A percentile compares a stretch with the other conserved stretches of the same genome.
Conservation (phyloP, 371 early-diverging fungal species). For the Mortierella sp. region DNA sequence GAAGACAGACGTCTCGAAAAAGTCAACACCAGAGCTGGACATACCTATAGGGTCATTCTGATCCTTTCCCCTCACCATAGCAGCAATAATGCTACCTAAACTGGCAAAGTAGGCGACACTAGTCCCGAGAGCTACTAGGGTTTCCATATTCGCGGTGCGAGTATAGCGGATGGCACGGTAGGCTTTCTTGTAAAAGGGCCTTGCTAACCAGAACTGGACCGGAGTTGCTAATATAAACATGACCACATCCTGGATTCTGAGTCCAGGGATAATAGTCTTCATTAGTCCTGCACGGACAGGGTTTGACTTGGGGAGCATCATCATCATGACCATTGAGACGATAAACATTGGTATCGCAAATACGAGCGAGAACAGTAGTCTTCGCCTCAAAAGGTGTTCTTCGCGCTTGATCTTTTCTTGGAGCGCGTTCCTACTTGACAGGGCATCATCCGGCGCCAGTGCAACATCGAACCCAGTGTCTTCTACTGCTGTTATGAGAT, state of each 20-base stretch:
- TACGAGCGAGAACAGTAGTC: constrained; percentile 66
- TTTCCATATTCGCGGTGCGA: constrained; percentile 79
- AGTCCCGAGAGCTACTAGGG: constrained; percentile 75
- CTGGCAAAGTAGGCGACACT: constrained; percentile 74
- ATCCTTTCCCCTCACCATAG: constrained; percentile 57
- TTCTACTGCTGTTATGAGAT: constrained; percentile 67
- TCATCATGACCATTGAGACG: constrained; percentile 72
- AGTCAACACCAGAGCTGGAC: constrained; percentile 47
- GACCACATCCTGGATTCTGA: constrained; percentile 63
- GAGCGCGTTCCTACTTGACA: constrained; percentile 58
- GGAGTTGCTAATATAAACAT: constrained; percentile 69
- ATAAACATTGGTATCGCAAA: constrained; percentile 74
- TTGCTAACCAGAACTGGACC: constrained; percentile 69
- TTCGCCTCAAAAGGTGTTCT: constrained; percentile 53
- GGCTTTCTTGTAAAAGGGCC: constrained; percentile 67
- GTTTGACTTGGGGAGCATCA: constrained; percentile 64
- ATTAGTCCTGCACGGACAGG: constrained; percentile 58
- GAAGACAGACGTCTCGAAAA: constrained; percentile 78
- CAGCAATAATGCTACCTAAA: constrained; percentile 65
- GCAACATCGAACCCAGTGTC: constrained; percentile 73
- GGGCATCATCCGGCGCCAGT: constrained; percentile 55
- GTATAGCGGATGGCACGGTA: constrained; percentile 68
- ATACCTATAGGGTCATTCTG: constrained; percentile 10
- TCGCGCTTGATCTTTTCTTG: constrained; percentile 65
- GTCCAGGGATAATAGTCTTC: constrained; percentile 58